Evolutionary conservation across 2,329 filamentous ascomycete genomes (phyloP), one percentile per base, ranked within the genome.

Genomic region (Ustilaginoidea virens): DNA sequence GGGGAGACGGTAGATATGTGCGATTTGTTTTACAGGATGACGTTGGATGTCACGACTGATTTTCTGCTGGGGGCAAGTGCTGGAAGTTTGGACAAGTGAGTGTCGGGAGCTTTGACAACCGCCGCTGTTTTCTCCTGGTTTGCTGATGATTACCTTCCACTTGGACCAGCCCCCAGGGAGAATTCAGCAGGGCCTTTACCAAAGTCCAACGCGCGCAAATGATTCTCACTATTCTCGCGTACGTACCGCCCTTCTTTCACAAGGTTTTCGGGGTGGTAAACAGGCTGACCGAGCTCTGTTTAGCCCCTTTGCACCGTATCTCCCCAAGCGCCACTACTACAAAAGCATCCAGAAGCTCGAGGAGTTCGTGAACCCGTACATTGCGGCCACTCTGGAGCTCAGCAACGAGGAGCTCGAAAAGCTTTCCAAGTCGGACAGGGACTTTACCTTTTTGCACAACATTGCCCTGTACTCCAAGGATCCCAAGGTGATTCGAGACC

Each of bases 401-500:
- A 69, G 66, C 2, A 66, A 69, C 0, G 69, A 72, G 18, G 80
- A 93, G 49, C 68, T 92, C 24, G 36, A 72, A 35, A 81, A 80
- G 53, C 69, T 39, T 5, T 43, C 70, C 33, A 85, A 80, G 47
- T 70, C 70, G 7, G 79, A 82, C 47, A 58, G 66, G 36, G 69
- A 66, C 21, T 87, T 90, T 51, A 92, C 80, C 1, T 93, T 94
- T 56, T 66, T 93, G 13, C 80, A 93, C 52, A 80, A 83, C 21
- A 68, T 94, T 4, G 82, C 83, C 25, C 65, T 66, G 18, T 85
- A 82, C 56, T 93, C 85, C 0, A 72, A 79, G 18, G 69, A 78
- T 47, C 61, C 63, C 33, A 67, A 63, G 29, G 69, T 85, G 3
- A 66, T 94, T 11, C 80, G 83, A 18, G 85, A 93, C 52, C 85